phyloP scores from a whole-genome alignment of 768 basidiomycete species.

The Naganishia vaughanmartiniae region DNA sequence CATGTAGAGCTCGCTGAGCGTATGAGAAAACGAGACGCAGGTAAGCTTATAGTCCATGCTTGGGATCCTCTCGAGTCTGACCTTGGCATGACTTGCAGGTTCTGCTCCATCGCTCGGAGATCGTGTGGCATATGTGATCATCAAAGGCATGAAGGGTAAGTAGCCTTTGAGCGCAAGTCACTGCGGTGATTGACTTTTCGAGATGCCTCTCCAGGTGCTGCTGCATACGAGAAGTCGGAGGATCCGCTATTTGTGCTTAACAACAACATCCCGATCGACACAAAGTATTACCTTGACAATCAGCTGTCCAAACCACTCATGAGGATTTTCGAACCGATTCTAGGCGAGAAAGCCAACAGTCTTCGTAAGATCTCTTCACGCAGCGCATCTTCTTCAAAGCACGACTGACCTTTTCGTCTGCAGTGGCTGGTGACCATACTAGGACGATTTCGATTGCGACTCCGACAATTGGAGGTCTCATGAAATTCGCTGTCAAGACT shows the following conservation, averaged over 20 bases:
- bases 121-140: slow-evolving; percentile 97
- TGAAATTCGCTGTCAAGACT: slow-evolving; percentile 98
- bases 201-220: slow-evolving; percentile 63
- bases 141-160: slow-evolving; percentile 88
- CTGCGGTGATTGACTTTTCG: slow-evolving; percentile 1
- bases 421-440: slow-evolving; percentile 95
- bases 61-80: neutral
- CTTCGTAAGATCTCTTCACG: slow-evolving; percentile 60
- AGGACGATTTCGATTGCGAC: slow-evolving; percentile 93
- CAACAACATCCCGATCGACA: slow-evolving; percentile 96
- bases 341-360: slow-evolving; percentile 84
- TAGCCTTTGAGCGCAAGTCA: neutral
- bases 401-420: neutral
- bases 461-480: slow-evolving; percentile 89
- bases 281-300: slow-evolving; percentile 95
- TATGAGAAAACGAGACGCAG: slow-evolving; percentile 94
- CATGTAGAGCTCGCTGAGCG: slow-evolving; percentile 92
- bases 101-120: slow-evolving; percentile 97
- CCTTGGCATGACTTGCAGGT: slow-evolving; percentile 55
- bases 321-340: slow-evolving; percentile 96
- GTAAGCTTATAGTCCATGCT: slow-evolving; percentile 50
- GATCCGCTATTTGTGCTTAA: slow-evolving; percentile 96
- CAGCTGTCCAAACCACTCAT: slow-evolving; percentile 94
- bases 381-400: neutral
- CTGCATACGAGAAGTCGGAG: slow-evolving; percentile 97